Evolutionary conservation across 108 stramenopile genomes (phyloP).

Genomic region (Nitzschia sp.): DNA sequence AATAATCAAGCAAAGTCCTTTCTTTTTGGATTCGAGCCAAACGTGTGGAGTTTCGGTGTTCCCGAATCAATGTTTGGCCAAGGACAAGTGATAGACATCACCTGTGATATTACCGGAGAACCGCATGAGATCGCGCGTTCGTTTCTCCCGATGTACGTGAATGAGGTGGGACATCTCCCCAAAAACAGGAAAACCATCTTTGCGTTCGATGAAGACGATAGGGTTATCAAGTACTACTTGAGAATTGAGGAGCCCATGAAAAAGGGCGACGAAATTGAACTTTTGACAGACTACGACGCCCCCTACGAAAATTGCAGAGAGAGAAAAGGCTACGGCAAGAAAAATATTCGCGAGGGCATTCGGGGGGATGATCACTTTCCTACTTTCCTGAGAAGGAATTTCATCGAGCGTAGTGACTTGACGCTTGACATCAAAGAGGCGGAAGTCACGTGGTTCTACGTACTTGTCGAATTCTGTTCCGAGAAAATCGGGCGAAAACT

Average conservation of each 20-base stretch:
- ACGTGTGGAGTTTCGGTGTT: conserved; percentile 41
- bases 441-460: conserved; percentile 22
- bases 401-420: conserved; percentile 49
- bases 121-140: conserved; percentile 53
- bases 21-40: conserved; percentile 45
- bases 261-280: conserved; percentile 62
- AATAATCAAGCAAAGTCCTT: conserved; percentile 62
- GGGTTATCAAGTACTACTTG: conserved; percentile 58
- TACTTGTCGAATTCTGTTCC: conserved; percentile 26
- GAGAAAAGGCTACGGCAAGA: conserved; percentile 74
- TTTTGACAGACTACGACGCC: conserved; percentile 63
- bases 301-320: conserved; percentile 67
- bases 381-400: conserved; percentile 47
- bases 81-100: conserved; percentile 67
- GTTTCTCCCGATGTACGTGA: conserved; percentile 71
- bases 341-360: conserved; percentile 33
- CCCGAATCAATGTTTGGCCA: conserved; percentile 31
- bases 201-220: conserved; percentile 34
- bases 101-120: conserved; percentile 75
- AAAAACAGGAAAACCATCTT: conserved; percentile 54
- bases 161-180: conserved; percentile 68
- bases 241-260: conserved; percentile 51
- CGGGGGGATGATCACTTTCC: conserved; percentile 45
- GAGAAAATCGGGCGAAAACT: conserved; percentile 16
- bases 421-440: conserved; percentile 39